phyloP scores from a whole-genome alignment of 2,329 filamentous ascomycete species.

The Diaporthe nobilis region DNA sequence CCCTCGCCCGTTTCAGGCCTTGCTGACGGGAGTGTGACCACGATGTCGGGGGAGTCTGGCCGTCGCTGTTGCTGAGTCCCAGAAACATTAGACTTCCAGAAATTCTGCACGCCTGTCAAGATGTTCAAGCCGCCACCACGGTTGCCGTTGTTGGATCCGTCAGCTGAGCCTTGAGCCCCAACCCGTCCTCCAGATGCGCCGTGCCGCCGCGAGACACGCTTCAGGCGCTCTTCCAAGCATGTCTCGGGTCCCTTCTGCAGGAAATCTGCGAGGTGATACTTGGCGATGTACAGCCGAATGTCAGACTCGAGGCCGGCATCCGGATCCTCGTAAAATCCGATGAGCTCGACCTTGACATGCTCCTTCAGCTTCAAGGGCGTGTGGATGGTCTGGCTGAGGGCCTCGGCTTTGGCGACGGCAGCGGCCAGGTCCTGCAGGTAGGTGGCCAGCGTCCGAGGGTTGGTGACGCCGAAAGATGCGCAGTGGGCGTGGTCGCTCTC shows the following conservation, averaged over 20 bases:
- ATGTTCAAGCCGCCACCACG: constrained; percentile 46
- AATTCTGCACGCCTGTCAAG: constrained; percentile 48
- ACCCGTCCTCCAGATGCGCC: background rate
- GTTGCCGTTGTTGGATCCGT: constrained; percentile 33
- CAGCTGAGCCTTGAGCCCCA: background rate
- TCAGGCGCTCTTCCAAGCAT: constrained; percentile 68
- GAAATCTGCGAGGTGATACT: constrained; percentile 67
- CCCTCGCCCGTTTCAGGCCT: constrained; percentile 47
- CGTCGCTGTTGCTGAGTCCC: constrained; percentile 39
- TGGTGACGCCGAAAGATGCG: constrained; percentile 66
- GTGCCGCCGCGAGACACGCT: constrained; percentile 35
- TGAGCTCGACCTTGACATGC: constrained; percentile 69
- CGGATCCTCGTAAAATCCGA: constrained; percentile 73
- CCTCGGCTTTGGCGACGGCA: constrained; percentile 55
- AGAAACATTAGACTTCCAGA: constrained; percentile 45
- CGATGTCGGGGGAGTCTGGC: constrained; percentile 53
- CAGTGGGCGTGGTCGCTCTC: constrained; percentile 70
- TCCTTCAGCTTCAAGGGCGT: constrained; percentile 64
- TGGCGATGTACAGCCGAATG: constrained; percentile 66
- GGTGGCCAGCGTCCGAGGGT: constrained; percentile 61
- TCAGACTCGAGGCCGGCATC: constrained; percentile 54
- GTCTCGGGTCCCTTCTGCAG: constrained; percentile 67
- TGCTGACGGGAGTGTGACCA: constrained; percentile 52
- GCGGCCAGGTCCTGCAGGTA: constrained; percentile 54
- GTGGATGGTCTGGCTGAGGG: constrained; percentile 55